A percentile compares a stretch with the other conserved stretches of the same genome.
Conservation (phyloP, 345 rosid genomes). For the Hibiscus tridactylites region DNA sequence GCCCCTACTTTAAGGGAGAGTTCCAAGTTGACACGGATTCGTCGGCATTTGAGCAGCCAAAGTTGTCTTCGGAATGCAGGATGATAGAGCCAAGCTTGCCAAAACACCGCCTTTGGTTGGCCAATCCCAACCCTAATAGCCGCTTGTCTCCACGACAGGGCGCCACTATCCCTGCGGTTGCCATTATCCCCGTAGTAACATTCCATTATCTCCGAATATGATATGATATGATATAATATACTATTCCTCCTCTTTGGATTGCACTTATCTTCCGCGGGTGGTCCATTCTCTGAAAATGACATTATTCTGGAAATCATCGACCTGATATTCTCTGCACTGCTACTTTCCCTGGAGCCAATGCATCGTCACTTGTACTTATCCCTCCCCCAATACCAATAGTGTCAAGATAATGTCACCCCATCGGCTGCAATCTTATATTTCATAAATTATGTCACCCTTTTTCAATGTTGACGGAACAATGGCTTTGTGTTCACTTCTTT, state of each 20-base stretch:
- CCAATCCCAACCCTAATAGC: neutral
- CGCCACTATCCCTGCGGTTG: neutral
- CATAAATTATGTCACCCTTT: neutral
- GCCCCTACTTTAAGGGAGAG: no score
- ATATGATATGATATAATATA: neutral
- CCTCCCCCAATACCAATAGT: neutral
- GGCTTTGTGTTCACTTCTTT: neutral
- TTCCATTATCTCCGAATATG: neutral
- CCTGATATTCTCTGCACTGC: neutral
- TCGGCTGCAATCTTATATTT: neutral
- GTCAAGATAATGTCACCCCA: neutral
- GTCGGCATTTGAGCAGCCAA: no score
- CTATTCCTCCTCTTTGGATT: no score
- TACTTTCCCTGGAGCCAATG: neutral
- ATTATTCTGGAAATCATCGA: neutral
- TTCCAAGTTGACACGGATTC: no score
- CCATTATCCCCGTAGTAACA: neutral
- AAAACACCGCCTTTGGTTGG: no score
- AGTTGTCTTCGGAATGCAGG: no score
- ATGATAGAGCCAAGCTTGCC: no score
- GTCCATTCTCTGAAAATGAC: neutral
- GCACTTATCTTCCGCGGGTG: no score
- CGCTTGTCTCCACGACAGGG: constrained; percentile 9
- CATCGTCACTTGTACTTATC: constrained; percentile 2
- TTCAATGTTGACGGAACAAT: neutral